A percentile compares a stretch with the other conserved stretches of the same genome.
Evolutionary conservation across 495 filamentous ascomycete genomes (phyloP).

Genomic region (Ascodesmis nigricans): DNA sequence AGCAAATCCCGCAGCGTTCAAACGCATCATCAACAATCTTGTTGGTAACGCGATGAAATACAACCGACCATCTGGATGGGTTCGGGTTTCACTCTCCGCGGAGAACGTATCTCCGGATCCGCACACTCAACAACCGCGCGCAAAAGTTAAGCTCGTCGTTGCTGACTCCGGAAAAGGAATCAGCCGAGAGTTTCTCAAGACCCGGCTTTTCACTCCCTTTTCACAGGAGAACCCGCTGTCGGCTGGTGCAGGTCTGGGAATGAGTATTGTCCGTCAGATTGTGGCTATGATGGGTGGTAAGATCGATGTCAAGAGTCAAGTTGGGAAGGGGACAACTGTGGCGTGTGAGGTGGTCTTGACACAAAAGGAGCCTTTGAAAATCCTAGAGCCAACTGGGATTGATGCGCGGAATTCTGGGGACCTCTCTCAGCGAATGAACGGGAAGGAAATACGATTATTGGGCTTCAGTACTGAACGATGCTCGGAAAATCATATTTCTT

Average conservation of each 20-base stretch:
- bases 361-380: too few species aligned
- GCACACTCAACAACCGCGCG: conserved; percentile 15
- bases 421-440: too few species aligned
- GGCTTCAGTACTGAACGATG: too few species aligned
- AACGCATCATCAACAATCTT: conserved; percentile 60
- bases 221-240: conserved; percentile 44
- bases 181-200: conserved; percentile 40
- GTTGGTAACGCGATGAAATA: conserved; percentile 73
- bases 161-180: conserved; percentile 51
- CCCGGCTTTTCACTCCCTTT: conserved; percentile 47
- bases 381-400: too few species aligned
- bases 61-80: conserved; percentile 36
- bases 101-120: conserved; percentile 19
- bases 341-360: conserved; percentile 24
- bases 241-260: conserved; percentile 45
- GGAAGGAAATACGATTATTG: conserved; percentile 5
- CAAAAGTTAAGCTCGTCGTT: conserved; percentile 30
- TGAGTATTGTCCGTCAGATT: conserved; percentile 47
- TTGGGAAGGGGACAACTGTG: conserved; percentile 36
- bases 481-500: too few species aligned
- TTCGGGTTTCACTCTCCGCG: conserved; percentile 37
- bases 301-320: conserved; percentile 35
- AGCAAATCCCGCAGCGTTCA: conserved; percentile 48
- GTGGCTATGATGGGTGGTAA: conserved; percentile 35
- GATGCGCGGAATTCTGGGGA: too few species aligned